phyloP scores from a whole-genome alignment of 2,329 filamentous ascomycete species.

The Trichoderma sp. region DNA sequence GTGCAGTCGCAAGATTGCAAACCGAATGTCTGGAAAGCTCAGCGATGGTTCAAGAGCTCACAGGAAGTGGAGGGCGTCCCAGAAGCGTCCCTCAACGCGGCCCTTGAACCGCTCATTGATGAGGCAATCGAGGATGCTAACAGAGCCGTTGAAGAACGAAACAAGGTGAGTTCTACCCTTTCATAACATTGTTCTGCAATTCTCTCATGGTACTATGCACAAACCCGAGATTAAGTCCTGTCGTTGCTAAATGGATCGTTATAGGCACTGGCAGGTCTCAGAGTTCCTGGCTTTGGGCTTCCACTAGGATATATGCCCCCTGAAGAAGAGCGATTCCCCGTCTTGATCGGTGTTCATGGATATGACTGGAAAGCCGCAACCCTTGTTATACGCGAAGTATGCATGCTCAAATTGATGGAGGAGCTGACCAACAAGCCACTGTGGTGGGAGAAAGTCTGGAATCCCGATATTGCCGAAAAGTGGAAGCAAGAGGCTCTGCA shows the following conservation, averaged over 20 bases:
- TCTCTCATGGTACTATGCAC: not conserved
- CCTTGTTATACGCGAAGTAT: slow-evolving; percentile 38
- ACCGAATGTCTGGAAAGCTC: not conserved
- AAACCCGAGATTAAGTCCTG: not conserved
- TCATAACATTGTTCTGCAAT: not conserved
- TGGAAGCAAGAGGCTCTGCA: slow-evolving; percentile 39
- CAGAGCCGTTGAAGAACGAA: not conserved
- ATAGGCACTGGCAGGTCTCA: not conserved
- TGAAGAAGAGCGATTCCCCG: slow-evolving; percentile 30
- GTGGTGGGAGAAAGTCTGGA: slow-evolving; percentile 41
- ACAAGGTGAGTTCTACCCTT: not conserved
- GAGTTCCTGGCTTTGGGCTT: slow-evolving; percentile 36
- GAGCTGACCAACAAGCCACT: slow-evolving; percentile 42
- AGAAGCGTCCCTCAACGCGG: not conserved
- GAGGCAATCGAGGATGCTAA: slow-evolving; percentile 1
- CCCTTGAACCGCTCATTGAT: not conserved
- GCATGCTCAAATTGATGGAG: slow-evolving; percentile 41
- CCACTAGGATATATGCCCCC: slow-evolving; percentile 30
- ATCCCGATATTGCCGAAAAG: slow-evolving; percentile 34
- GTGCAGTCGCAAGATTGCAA: slow-evolving; percentile 1
- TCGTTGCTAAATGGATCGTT: not conserved
- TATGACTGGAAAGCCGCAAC: slow-evolving; percentile 36
- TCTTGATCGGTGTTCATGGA: slow-evolving; percentile 29
- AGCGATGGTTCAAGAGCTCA: not conserved
- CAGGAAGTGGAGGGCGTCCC: not conserved